Evolutionary conservation across 176 grass and related monocot species (phyloP).

Genomic region (Triticum aestivum): IWGSC_CS_RefSeq_v2.1 NC_057798.1:617666575-617667074

Average conservation of each 20-base stretch:
- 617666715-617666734: conserved; percentile 64
- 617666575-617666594: too few relatives aligned
- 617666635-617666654: conserved; percentile 83
- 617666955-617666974: conserved; percentile 92
- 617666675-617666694: conserved; percentile 98
- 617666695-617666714: conserved; percentile 86
- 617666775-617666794: conserved; percentile 11
- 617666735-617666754: conserved; percentile 84
- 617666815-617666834: not conserved
- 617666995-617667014: conserved; percentile 78
- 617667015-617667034: conserved; percentile 62
- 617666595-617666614: not conserved
- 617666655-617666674: conserved; percentile 70
- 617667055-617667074: conserved; percentile 92
- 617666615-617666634: conserved; percentile 8
- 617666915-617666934: conserved; percentile 62
- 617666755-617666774: conserved; percentile 68
- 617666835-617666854: not conserved
- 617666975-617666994: conserved; percentile 80
- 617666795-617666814: not conserved
- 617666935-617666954: conserved; percentile 66
- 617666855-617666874: not conserved
- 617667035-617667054: conserved; percentile 46
- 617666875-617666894: not conserved
- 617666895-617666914: conserved; percentile 33